Conservation (phyloP, 331 rosid genomes). For the Cydonia oblonga region DNA sequence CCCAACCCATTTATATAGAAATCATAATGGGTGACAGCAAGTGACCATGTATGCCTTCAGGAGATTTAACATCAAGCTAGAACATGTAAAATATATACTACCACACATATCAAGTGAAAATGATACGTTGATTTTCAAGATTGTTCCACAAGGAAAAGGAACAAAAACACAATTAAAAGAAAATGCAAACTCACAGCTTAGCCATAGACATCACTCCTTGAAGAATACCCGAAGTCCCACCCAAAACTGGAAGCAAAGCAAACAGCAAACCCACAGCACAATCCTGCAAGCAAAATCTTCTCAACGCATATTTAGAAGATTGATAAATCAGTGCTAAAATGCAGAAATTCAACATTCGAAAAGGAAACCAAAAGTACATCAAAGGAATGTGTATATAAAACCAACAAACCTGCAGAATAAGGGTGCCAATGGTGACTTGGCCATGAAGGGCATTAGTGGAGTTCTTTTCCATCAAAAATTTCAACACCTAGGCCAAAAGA, state of each 20-base stretch:
- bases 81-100: background rate
- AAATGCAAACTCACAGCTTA: conserved; percentile 28
- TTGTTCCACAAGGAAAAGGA: background rate
- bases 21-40: background rate
- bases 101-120: background rate
- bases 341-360: background rate
- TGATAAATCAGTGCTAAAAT: background rate
- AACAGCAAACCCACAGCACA: conserved; percentile 51
- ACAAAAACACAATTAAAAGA: background rate
- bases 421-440: conserved; percentile 49
- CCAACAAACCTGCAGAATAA: conserved; percentile 36
- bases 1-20: background rate
- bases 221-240: conserved; percentile 46
- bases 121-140: background rate
- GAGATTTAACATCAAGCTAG: background rate
- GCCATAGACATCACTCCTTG: conserved; percentile 42
- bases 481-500: conserved; percentile 25
- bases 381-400: background rate
- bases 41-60: background rate
- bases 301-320: background rate
- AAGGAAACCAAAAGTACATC: background rate
- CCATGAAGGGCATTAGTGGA: conserved; percentile 44
- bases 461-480: conserved; percentile 47
- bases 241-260: conserved; percentile 46
- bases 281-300: conserved; percentile 26